A percentile compares a stretch with the other conserved stretches of the same genome.
Conservation (phyloP, 2,329 filamentous ascomycete genomes). For the Madurella fahalii region DNA sequence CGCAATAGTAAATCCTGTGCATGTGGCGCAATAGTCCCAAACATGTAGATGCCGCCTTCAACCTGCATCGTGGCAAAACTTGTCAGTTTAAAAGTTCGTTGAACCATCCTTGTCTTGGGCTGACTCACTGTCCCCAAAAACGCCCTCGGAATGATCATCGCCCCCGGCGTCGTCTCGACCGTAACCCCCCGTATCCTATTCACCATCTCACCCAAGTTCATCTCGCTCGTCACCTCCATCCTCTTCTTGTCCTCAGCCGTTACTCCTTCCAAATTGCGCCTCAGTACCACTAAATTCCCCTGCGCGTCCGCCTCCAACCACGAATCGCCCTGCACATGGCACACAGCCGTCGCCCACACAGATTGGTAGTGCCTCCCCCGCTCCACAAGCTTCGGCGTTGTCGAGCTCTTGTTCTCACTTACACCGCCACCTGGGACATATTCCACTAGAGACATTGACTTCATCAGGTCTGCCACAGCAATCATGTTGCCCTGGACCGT, state of each 20-base stretch:
- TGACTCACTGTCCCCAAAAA: constrained; percentile 81
- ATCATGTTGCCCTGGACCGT: constrained; percentile 71
- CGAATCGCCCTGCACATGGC: constrained; percentile 64
- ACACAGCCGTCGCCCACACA: constrained; percentile 76
- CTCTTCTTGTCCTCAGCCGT: constrained; percentile 68
- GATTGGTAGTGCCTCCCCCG: constrained; percentile 76
- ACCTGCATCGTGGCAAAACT: constrained; percentile 48
- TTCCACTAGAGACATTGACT: constrained; percentile 76
- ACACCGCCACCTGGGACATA: constrained; percentile 51
- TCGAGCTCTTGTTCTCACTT: constrained; percentile 20
- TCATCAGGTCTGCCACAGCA: constrained; percentile 88
- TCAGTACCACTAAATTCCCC: constrained; percentile 81
- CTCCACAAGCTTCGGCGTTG: constrained; percentile 63
- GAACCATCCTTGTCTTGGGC: background rate
- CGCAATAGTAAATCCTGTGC: constrained; percentile 78
- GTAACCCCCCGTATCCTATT: constrained; percentile 78
- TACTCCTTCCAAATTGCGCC: constrained; percentile 66
- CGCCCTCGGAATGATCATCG: constrained; percentile 72
- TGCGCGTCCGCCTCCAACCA: constrained; percentile 84
- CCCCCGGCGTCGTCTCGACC: constrained; percentile 59
- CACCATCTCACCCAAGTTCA: constrained; percentile 87
- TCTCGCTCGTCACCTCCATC: constrained; percentile 72
- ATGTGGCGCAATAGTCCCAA: constrained; percentile 68
- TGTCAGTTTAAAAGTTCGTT: background rate
- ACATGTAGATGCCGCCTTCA: constrained; percentile 88